phyloP scores from a whole-genome alignment of 1,139 yeast genomes.

The Suhomyces bolitotheri region DNA sequence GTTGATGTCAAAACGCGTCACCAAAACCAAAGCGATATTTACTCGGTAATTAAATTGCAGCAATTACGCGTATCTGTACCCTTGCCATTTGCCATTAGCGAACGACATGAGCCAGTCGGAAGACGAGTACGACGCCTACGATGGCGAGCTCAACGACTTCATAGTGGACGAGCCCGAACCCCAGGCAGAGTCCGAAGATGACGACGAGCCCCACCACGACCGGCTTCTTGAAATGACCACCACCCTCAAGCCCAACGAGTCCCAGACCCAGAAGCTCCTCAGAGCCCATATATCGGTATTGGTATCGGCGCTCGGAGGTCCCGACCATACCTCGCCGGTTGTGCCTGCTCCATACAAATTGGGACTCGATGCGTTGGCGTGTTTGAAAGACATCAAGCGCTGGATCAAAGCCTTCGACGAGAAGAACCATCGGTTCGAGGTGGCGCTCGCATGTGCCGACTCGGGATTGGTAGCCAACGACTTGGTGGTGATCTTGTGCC shows the following conservation, averaged over 20 bases:
- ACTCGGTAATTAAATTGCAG: too few species aligned
- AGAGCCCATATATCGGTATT: slow-evolving; percentile 70
- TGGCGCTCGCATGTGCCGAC: slow-evolving; percentile 86
- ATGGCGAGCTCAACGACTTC: slow-evolving; percentile 15
- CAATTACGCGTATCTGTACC: slow-evolving; percentile 6
- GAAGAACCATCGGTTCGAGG: slow-evolving; percentile 64
- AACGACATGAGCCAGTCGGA: slow-evolving; percentile 4
- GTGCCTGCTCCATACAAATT: slow-evolving; percentile 61
- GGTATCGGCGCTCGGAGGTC: slow-evolving; percentile 81
- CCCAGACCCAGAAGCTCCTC: slow-evolving; percentile 46
- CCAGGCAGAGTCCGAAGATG: slow-evolving; percentile 16
- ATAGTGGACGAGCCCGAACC: slow-evolving; percentile 17
- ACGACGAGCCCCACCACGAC: slow-evolving; percentile 23
- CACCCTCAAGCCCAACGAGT: slow-evolving; percentile 36
- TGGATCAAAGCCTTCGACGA: slow-evolving; percentile 90
- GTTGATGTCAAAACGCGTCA: too few species aligned
- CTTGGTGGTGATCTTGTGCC: slow-evolving; percentile 69
- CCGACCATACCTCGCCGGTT: slow-evolving; percentile 53
- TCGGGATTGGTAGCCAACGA: slow-evolving; percentile 74
- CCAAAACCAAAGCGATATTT: too few species aligned
- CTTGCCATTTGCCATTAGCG: not conserved
- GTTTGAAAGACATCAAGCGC: slow-evolving; percentile 81
- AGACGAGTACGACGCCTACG: slow-evolving; percentile 9
- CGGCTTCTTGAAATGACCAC: slow-evolving; percentile 32
- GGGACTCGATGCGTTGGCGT: slow-evolving; percentile 90